Percentiles rank a stretch among this genome's conserved stretches.
phyloP scores from a whole-genome alignment of 192 early-diverging fungal genomes.

The Chytriomyces hyalinus region DNA sequence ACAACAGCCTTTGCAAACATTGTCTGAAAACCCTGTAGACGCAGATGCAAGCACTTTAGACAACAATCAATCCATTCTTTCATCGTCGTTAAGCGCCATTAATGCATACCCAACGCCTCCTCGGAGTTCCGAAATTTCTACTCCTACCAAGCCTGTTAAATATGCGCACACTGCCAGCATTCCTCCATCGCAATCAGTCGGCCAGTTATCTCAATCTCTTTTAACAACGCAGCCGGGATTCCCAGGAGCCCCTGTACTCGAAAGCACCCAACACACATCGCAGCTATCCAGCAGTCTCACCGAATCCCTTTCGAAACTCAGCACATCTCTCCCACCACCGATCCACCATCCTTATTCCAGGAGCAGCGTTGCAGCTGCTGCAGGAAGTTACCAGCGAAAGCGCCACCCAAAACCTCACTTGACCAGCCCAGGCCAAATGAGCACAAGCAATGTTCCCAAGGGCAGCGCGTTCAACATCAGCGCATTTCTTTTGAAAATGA shows the following conservation, averaged over 20 bases:
- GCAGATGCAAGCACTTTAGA: background rate
- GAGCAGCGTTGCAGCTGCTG: background rate
- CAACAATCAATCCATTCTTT: slow-evolving; percentile 15
- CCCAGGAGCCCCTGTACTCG: background rate
- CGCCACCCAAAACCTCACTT: slow-evolving; percentile 26
- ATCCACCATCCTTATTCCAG: background rate
- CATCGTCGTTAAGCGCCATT: slow-evolving; percentile 19
- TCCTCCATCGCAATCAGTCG: too few relatives aligned
- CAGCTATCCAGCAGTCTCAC: slow-evolving; percentile 14
- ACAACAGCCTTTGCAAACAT: slow-evolving; percentile 6
- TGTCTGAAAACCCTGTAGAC: background rate
- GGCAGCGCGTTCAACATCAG: slow-evolving; percentile 7
- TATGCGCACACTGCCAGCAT: too few relatives aligned
- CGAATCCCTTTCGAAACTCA: slow-evolving; percentile 23
- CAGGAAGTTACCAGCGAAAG: slow-evolving; percentile 16
- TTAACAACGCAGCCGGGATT: too few relatives aligned
- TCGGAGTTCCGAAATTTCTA: slow-evolving; percentile 8
- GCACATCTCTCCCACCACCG: slow-evolving; percentile 7
- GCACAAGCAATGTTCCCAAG: slow-evolving; percentile 7
- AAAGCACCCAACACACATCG: background rate
- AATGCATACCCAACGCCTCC: slow-evolving; percentile 22
- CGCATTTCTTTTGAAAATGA: slow-evolving; percentile 24
- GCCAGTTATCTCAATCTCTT: too few relatives aligned
- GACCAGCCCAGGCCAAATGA: background rate
- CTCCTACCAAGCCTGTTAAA: background rate